phyloP scores from a whole-genome alignment of 306 rosid genomes.

The Quercus cerris region DNA sequence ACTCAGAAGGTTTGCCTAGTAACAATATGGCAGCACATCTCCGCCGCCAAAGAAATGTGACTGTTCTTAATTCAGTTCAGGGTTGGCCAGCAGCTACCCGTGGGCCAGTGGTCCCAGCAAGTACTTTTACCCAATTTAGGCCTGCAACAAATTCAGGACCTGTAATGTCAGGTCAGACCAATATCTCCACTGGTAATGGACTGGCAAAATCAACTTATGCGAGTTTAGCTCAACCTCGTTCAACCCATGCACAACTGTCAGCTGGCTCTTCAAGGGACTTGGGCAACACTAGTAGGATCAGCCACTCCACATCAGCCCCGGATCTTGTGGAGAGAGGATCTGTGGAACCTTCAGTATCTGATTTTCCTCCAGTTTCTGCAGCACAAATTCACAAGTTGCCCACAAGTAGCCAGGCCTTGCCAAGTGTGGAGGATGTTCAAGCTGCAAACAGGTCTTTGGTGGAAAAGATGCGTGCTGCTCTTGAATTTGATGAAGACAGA shows the following conservation, averaged over 20 bases:
- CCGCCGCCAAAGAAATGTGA: conserved; percentile 50
- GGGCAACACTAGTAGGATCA: conserved; percentile 48
- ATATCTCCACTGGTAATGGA: conserved; percentile 16
- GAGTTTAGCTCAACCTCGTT: conserved; percentile 44
- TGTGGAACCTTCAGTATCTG: conserved; percentile 47
- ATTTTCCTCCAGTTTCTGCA: conserved; percentile 86
- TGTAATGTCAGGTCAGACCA: conserved; percentile 32
- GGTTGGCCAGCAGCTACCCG: conserved; percentile 77
- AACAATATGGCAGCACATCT: conserved; percentile 87
- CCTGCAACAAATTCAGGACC: conserved; percentile 35
- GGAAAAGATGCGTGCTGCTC: conserved; percentile 77
- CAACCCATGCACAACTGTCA: conserved; percentile 38
- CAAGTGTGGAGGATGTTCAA: conserved; percentile 55
- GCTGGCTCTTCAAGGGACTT: conserved; percentile 48
- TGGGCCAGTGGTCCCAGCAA: conserved; percentile 38
- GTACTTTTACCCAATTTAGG: conserved; percentile 44
- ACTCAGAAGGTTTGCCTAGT: conserved; percentile 50
- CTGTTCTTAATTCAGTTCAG: conserved; percentile 56
- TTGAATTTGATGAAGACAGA: conserved; percentile 77
- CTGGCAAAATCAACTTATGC: conserved; percentile 39
- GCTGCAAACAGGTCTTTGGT: conserved; percentile 89
- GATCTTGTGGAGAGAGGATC: conserved; percentile 55
- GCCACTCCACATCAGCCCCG: conserved; percentile 78
- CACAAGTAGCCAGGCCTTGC: conserved; percentile 40
- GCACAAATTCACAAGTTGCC: conserved; percentile 51